A percentile compares a stretch with the other conserved stretches of the same genome.
These are phyloP conservation scores for Tulasnella sp. DNA, from an alignment of 768 basidiomycete genomes.

Conservation along the genomic window DNA sequence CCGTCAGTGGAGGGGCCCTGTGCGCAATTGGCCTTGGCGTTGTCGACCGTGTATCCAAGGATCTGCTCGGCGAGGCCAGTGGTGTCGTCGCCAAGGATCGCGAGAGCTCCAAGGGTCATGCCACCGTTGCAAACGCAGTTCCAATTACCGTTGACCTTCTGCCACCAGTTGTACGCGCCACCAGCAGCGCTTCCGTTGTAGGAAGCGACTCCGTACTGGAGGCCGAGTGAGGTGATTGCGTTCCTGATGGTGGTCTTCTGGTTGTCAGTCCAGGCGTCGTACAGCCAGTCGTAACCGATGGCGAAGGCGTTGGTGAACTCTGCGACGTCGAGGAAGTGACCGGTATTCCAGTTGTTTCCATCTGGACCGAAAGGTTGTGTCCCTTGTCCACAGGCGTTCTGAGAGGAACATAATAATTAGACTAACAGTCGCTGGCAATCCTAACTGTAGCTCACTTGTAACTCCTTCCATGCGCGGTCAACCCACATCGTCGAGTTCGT, in stretches of 20 bases:
- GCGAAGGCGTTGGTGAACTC: slow-evolving; percentile 83
- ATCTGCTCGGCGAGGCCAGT: slow-evolving; percentile 59
- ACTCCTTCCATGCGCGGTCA: slow-evolving; percentile 73
- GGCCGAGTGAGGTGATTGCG: slow-evolving; percentile 69
- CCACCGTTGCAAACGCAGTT: slow-evolving; percentile 91
- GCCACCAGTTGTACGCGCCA: slow-evolving; percentile 64
- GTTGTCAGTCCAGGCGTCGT: slow-evolving; percentile 65
- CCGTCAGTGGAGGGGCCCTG: slow-evolving; percentile 23
- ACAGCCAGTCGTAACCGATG: slow-evolving; percentile 94
- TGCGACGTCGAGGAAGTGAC: slow-evolving; percentile 88
- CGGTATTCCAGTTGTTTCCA: slow-evolving; percentile 68
- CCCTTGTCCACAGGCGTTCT: slow-evolving; percentile 71
- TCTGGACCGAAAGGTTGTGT: slow-evolving; percentile 53
- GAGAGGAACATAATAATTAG: slow-evolving; percentile 11
- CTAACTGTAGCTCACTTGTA: slow-evolving; percentile 46
- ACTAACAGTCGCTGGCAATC: background rate
- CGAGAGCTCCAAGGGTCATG: slow-evolving; percentile 78
- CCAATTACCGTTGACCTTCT: slow-evolving; percentile 78
- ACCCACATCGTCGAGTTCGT: slow-evolving; percentile 88
- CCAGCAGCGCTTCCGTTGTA: slow-evolving; percentile 32
- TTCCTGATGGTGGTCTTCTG: slow-evolving; percentile 60
- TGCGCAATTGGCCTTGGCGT: slow-evolving; percentile 71
- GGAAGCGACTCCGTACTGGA: slow-evolving; percentile 50
- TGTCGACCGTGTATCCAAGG: slow-evolving; percentile 56
- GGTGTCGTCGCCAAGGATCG: slow-evolving; percentile 75